phyloP scores from a whole-genome alignment of 345 rosid genomes.

The Pelargonium nanum region DNA sequence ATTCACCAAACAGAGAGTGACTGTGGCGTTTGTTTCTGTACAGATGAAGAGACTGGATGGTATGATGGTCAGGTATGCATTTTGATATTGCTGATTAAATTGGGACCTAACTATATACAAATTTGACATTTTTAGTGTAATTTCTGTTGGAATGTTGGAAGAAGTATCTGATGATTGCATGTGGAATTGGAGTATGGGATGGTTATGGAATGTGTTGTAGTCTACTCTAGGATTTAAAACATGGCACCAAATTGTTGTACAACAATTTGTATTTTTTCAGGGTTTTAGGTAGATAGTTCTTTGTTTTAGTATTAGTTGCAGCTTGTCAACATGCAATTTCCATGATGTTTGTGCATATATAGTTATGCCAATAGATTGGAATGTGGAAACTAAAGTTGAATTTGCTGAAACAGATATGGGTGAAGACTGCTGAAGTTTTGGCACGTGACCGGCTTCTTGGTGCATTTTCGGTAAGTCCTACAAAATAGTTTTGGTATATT shows the following conservation, averaged over 20 bases:
- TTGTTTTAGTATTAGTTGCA: too few species aligned
- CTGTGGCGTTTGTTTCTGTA: slow-evolving; percentile 9
- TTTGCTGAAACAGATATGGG: slow-evolving; percentile 58
- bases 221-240: too few species aligned
- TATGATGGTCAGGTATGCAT: slow-evolving; percentile 81
- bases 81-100: slow-evolving; percentile 1
- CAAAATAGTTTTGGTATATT: background rate
- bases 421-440: slow-evolving; percentile 82
- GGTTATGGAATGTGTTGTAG: too few species aligned
- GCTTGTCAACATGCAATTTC: too few species aligned
- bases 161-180: too few species aligned
- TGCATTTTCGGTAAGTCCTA: slow-evolving; percentile 52
- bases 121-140: too few species aligned
- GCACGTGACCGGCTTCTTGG: slow-evolving; percentile 90
- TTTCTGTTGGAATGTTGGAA: too few species aligned
- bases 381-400: background rate
- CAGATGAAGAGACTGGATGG: slow-evolving; percentile 98
- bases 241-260: too few species aligned
- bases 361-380: background rate
- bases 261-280: too few species aligned
- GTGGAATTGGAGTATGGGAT: too few species aligned
- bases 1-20: background rate
- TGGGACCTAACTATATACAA: too few species aligned
- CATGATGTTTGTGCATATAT: background rate
- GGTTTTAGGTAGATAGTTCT: background rate